These are phyloP conservation scores for Microstegium vimineum DNA, from an alignment of 176 grass and related monocot species.

Conservation along the genomic window DNA sequence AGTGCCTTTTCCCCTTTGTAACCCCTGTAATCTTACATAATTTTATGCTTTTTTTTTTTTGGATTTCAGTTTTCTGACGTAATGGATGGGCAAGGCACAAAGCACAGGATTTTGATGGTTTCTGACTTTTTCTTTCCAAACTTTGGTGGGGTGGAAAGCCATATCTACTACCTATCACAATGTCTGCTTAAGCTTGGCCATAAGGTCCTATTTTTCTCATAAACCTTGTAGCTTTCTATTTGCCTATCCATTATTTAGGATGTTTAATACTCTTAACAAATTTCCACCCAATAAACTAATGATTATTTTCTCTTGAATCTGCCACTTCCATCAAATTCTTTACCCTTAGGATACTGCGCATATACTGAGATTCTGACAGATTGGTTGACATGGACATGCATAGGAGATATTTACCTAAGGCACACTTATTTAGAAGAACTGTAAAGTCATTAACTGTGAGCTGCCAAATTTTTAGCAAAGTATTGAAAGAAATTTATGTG, in stretches of 20 bases:
- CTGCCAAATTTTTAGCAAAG: neutral
- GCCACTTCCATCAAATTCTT: neutral
- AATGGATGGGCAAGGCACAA: constrained; percentile 41
- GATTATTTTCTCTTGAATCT: neutral
- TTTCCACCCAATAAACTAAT: neutral
- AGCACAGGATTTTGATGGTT: constrained; percentile 83
- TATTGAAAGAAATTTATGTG: neutral
- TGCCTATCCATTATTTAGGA: neutral
- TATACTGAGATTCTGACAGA: neutral
- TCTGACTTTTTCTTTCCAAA: constrained; percentile 97
- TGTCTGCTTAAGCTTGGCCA: constrained; percentile 92
- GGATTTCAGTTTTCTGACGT: constrained; percentile 6
- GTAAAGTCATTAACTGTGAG: neutral
- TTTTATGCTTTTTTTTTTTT: neutral
- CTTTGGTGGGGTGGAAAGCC: constrained; percentile 89
- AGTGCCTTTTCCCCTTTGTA: neutral
- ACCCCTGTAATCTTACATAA: neutral
- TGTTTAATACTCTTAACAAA: neutral
- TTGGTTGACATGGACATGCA: neutral
- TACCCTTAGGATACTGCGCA: neutral
- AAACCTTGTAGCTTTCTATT: neutral
- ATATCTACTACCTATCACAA: constrained; percentile 91
- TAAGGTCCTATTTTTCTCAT: constrained; percentile 46
- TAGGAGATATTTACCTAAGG: neutral
- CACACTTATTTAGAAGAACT: neutral